Percentiles rank a stretch among this genome's conserved stretches.
Conservation (phyloP, 768 basidiomycete genomes). For the Collybia nuda region DNA sequence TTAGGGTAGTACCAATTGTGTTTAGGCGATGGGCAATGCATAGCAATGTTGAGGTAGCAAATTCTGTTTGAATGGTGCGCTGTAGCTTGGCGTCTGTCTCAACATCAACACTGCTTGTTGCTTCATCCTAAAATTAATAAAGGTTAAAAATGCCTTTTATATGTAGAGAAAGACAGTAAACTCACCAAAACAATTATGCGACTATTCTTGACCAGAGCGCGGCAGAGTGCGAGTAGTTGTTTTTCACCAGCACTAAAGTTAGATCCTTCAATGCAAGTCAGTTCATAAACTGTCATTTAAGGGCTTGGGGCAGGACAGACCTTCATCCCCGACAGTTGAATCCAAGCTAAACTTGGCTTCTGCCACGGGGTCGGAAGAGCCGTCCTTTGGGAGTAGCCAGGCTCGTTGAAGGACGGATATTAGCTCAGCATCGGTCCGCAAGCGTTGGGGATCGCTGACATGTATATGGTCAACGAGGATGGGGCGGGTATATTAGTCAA, state of each 20-base stretch:
- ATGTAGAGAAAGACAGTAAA: neutral
- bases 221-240: conserved; percentile 60
- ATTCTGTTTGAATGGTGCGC: conserved; percentile 62
- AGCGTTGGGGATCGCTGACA: conserved; percentile 49
- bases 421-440: conserved; percentile 58
- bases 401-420: conserved; percentile 61
- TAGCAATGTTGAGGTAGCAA: conserved; percentile 49
- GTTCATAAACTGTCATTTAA: neutral
- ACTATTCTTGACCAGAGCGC: conserved; percentile 63
- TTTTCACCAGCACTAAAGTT: conserved; percentile 70
- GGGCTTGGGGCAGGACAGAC: conserved; percentile 22
- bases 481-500: neutral
- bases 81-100: conserved; percentile 65
- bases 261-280: conserved; percentile 33
- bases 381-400: conserved; percentile 55
- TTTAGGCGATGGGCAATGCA: conserved; percentile 61
- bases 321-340: conserved; percentile 62
- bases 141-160: neutral
- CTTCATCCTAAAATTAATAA: conserved; percentile 49
- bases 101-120: conserved; percentile 59
- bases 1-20: conserved; percentile 43
- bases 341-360: conserved; percentile 71
- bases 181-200: conserved; percentile 56
- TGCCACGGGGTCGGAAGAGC: conserved; percentile 37
- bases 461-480: neutral